These are phyloP conservation scores for Pichia kluyveri DNA, from an alignment of 805 yeast species.

Conservation along the genomic window DNA sequence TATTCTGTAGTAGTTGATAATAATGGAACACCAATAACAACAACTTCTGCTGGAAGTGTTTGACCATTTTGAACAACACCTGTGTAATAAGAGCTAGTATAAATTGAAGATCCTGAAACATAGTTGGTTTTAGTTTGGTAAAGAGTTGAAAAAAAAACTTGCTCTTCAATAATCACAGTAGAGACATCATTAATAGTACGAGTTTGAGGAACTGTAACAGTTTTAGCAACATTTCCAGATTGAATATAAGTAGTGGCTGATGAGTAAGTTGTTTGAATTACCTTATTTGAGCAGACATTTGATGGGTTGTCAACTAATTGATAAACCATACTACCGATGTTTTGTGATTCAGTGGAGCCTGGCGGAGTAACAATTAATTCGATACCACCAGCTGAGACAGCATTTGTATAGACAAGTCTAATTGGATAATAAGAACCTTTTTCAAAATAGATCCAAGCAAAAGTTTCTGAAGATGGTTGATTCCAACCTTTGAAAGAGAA, in stretches of 20 bases:
- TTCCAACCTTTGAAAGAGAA: neutral
- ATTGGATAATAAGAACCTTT: slow-evolving; percentile 5
- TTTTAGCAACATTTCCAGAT: neutral
- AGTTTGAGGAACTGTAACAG: neutral
- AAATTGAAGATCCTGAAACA: neutral
- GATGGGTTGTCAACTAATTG: neutral
- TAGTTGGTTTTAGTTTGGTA: neutral
- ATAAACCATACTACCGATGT: neutral
- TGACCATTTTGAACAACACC: neutral
- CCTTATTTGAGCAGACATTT: neutral
- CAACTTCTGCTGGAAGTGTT: neutral
- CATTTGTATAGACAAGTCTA: slow-evolving; percentile 4
- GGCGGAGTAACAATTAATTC: slow-evolving; percentile 1
- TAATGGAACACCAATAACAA: slow-evolving; percentile 1
- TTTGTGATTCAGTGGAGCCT: neutral
- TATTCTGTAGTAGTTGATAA: neutral
- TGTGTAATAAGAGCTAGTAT: neutral
- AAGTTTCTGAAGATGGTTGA: neutral
- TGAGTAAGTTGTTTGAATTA: neutral
- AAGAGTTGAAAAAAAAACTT: neutral
- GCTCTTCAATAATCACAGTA: neutral
- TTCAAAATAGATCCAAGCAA: slow-evolving; percentile 3
- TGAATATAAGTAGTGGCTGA: neutral
- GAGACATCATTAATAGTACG: neutral
- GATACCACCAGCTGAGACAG: neutral